Conservation (phyloP, 352 stramenopile species). For the Phytopythium aichiense region DNA sequence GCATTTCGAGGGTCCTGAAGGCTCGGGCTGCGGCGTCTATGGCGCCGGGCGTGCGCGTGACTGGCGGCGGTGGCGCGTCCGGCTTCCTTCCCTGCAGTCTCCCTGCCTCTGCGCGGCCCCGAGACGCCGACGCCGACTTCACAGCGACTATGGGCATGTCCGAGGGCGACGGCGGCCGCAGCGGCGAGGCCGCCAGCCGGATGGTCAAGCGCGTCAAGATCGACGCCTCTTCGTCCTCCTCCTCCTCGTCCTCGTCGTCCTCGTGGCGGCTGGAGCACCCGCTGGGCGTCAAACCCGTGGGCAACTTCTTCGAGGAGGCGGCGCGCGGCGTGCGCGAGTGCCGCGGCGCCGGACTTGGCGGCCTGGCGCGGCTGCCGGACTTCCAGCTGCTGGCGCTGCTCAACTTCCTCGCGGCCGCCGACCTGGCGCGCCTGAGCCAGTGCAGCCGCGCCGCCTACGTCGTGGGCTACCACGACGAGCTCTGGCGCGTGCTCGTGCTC, state of each 20-base stretch:
- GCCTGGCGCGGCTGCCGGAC: slow-evolving; percentile 52
- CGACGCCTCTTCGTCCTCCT: slow-evolving; percentile 1
- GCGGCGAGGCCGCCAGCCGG: slow-evolving; percentile 14
- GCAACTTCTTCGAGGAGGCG: slow-evolving; percentile 73
- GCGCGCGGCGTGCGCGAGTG: slow-evolving; percentile 59
- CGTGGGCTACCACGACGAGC: slow-evolving; percentile 71
- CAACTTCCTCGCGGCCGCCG: slow-evolving; percentile 41
- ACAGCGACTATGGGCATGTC: neutral
- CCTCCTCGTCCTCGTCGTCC: neutral
- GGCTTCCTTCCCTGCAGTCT: neutral
- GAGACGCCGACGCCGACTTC: neutral
- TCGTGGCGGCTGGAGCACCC: slow-evolving; percentile 50
- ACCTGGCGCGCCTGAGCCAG: slow-evolving; percentile 37
- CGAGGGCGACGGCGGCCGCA: slow-evolving; percentile 10
- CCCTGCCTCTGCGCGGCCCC: too few species aligned
- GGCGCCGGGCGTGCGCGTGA: neutral
- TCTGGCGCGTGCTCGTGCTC: slow-evolving; percentile 78
- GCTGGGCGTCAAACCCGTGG: slow-evolving; percentile 77
- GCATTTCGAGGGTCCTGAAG: neutral
- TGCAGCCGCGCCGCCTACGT: slow-evolving; percentile 70
- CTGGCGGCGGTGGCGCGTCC: neutral
- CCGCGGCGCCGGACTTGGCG: slow-evolving; percentile 50
- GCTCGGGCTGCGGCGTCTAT: slow-evolving; percentile 4
- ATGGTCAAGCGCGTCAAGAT: slow-evolving; percentile 30
- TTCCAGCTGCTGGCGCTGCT: slow-evolving; percentile 61